Evolutionary conservation across 306 rosid species (phyloP).

Genomic region (Cucumis cinereus): DNA sequence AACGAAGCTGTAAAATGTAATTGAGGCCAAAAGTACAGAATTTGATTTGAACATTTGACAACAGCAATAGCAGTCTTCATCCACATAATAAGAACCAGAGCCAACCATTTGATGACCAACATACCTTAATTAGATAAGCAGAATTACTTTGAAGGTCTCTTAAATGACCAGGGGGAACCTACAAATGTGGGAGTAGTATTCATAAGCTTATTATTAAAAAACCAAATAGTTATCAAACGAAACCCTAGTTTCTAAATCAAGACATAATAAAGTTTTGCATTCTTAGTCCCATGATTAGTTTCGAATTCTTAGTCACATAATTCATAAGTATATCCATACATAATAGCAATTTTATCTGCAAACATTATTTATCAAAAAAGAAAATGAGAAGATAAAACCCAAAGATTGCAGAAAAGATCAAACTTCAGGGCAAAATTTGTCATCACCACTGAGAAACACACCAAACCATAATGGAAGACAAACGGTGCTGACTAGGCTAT

Average conservation of each 20-base stretch:
- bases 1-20: not conserved
- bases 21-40: not conserved
- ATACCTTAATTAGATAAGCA: constrained; percentile 74
- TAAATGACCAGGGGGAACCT: constrained; percentile 28
- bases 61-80: not conserved
- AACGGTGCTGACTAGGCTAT: not conserved
- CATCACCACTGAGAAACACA: not conserved
- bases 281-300: not conserved
- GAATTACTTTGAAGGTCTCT: constrained; percentile 53
- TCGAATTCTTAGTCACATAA: not conserved
- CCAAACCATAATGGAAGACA: not conserved
- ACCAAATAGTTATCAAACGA: no score
- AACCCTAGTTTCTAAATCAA: no score
- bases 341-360: not conserved
- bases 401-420: not conserved
- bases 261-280: not conserved
- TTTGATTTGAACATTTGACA: not conserved
- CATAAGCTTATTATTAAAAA: no score
- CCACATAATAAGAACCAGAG: not conserved
- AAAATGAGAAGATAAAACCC: not conserved
- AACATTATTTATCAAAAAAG: not conserved
- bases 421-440: not conserved
- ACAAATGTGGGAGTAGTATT: constrained; percentile 15
- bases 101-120: constrained; percentile 11
- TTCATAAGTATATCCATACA: not conserved